Evolutionary conservation across 73 alveolate genomes (phyloP), one percentile per base, ranked within the genome.

Genomic region (Vitrella brassicaformis): DNA sequence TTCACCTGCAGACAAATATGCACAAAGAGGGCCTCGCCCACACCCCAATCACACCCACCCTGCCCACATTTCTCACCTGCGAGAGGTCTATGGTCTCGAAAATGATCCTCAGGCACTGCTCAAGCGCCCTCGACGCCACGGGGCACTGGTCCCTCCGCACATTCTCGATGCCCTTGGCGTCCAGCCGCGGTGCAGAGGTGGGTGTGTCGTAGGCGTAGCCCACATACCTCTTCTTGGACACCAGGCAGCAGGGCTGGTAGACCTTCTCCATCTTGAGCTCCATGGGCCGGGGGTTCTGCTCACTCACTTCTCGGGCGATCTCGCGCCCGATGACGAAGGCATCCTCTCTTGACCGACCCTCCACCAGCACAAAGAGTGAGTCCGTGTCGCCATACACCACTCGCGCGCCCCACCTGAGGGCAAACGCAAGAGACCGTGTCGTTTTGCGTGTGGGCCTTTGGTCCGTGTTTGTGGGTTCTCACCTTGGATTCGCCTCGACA

Each of bases 321-420:
- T 87, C 74, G 66, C 88, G 86, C 30, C 97, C 98, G 25, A 92
- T 85, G 76, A 80, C 82, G 80, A 93, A 89, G 0, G 98, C 94
- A 74, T 93, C 84, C 80, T 93, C 95, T 19, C 83, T 28, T 92
- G 84, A 32, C 87, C 73, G 26, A 95, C n/a, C n/a, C n/a, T n/a
- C n/a, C n/a, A n/a, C n/a, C n/a, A n/a, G n/a, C n/a, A n/a, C 92
- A 82, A 96, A 94, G 77, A 96, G 74, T 27, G 99, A 94, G 80
- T 95, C 99, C 27, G 99, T 96, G 84, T 96, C 99, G 28, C 99
- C 99, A 89, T 96, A 96, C 47, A 96, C 88, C 66, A 96, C 98
- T 85, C 89, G 88, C 47, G 96, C 93, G 28, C 89, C 92, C 85
- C 88, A 81, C 67, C 68, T 75, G 19, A 29, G 25, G 29, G 81